A percentile compares a stretch with the other conserved stretches of the same genome.
phyloP scores from a whole-genome alignment of 768 basidiomycete species.

The Tylopilus rubrobrunneus region DNA sequence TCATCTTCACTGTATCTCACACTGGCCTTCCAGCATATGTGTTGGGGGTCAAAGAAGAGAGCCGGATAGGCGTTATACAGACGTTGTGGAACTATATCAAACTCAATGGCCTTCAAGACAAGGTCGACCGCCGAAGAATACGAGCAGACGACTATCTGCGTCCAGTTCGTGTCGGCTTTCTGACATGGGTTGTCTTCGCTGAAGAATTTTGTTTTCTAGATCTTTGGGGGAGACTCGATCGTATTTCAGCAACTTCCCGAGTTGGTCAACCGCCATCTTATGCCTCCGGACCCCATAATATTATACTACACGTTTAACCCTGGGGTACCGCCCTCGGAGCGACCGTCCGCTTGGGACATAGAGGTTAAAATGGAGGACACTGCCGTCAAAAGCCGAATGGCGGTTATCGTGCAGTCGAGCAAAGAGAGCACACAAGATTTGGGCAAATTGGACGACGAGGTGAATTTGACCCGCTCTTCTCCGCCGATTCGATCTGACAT shows the following conservation, averaged over 20 bases:
- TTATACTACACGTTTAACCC: conserved; percentile 76
- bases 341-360: conserved; percentile 81
- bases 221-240: conserved; percentile 68
- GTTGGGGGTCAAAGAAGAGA: conserved; percentile 81
- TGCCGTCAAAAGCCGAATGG: conserved; percentile 67
- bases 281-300: conserved; percentile 74
- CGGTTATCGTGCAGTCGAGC: conserved; percentile 59
- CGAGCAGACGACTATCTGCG: conserved; percentile 65
- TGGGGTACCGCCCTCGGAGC: conserved; percentile 55
- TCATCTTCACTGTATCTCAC: conserved; percentile 2
- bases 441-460: conserved; percentile 83
- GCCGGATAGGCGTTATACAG: conserved; percentile 74
- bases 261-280: conserved; percentile 74
- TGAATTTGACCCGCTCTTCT: conserved; percentile 25
- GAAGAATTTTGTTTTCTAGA: conserved; percentile 35
- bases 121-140: conserved; percentile 68
- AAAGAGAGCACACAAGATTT: conserved; percentile 70
- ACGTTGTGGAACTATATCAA: conserved; percentile 92
- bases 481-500: conserved; percentile 17
- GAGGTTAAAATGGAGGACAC: conserved; percentile 87
- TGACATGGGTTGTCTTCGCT: background rate
- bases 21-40: conserved; percentile 42
- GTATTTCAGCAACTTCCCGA: conserved; percentile 84
- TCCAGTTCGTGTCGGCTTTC: conserved; percentile 41
- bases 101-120: conserved; percentile 76